Base-by-base conservation (phyloP, 2,329 filamentous ascomycete species). In the Akanthomyces lecanii region DNA sequence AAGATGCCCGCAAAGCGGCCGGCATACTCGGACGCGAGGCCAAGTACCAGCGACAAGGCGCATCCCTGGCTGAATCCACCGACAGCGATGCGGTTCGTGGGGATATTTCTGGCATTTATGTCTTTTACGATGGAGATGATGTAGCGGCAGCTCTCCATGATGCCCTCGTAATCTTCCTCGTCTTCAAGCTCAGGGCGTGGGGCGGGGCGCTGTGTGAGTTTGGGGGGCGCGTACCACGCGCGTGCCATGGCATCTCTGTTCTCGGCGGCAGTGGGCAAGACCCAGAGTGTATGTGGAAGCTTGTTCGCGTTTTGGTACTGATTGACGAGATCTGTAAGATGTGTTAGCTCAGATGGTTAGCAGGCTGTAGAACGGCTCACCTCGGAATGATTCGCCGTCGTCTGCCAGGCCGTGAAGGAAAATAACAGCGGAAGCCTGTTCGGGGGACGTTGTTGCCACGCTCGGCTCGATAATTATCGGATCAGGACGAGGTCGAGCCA, bases 61-160 rank as follows among this genome's bases (percentile, higher is more conserved):
- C 38, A 28, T 3, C 61, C 61, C 14, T 63, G 61, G 23, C 61
- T 52, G n/a, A 53, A 61, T 2, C 60, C 60, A 12, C 50, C 60
- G 1, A 62, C 25, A 1, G 38, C 44, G 38, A 53, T 52, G 8
- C 54, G 45, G 36, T 18, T 4, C 4, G 47, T 25, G 11, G 45
- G 53, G 4, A 59, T 59, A 10, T 18, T 36, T 30, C 36, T 18
- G 2, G 33, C 21, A 10, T 52, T 44, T 11, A 61, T 36, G 10
- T 25, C 33, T 12, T 61, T 33, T 2, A 61, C 47, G 10, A 61
- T 51, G 12, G 44, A 51, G 4, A 21, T 36, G 25, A 61, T 61
- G 16, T 61, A 61, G n/a, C 40, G 18, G 16, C 23, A 51, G 38
- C 57, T 53, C 36, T 51, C 28, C 30, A 61, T 36, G 36, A 61